phyloP scores from a whole-genome alignment of 805 yeast genomes.

The Candida sphagnicola region DNA sequence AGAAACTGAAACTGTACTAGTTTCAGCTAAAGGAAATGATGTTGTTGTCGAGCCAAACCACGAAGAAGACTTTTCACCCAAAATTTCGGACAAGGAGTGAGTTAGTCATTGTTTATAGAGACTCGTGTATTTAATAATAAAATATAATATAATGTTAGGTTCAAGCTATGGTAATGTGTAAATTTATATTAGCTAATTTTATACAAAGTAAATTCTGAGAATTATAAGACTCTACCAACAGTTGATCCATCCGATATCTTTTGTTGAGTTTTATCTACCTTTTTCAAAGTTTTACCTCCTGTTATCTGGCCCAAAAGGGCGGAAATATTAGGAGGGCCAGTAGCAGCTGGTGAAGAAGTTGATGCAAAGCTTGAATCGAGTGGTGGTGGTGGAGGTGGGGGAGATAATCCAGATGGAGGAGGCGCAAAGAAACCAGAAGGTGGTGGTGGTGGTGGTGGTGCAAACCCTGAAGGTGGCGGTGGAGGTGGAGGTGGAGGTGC shows the following conservation, averaged over 20 bases:
- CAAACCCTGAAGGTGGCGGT: conserved; percentile 13
- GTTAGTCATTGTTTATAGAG: no score
- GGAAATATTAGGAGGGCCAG: conserved; percentile 34
- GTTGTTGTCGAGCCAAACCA: conserved; percentile 32
- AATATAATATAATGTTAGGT: no score
- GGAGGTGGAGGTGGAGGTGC: conserved; percentile 20
- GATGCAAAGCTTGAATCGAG: conserved; percentile 25
- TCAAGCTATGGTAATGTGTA: no score
- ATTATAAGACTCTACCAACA: conserved; percentile 46
- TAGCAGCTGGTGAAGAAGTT: conserved; percentile 23
- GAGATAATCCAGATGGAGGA: conserved; percentile 12
- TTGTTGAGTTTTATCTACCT: conserved; percentile 47
- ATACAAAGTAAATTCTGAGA: no score
- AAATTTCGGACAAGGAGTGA: no score
- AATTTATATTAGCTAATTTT: no score
- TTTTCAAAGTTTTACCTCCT: conserved; percentile 48
- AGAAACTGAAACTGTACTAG: conserved; percentile 30
- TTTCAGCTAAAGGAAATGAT: conserved; percentile 20
- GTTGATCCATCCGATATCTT: conserved; percentile 42
- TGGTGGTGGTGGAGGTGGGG: conserved; percentile 20
- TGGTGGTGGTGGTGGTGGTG: conserved; percentile 23
- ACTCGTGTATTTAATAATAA: no score
- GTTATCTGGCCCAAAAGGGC: conserved; percentile 57
- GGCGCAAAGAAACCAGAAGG: conserved; percentile 25
- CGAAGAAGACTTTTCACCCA: conserved; percentile 12